phyloP scores from a whole-genome alignment of 129 eudicot genomes.

The Arctium lappa region DNA sequence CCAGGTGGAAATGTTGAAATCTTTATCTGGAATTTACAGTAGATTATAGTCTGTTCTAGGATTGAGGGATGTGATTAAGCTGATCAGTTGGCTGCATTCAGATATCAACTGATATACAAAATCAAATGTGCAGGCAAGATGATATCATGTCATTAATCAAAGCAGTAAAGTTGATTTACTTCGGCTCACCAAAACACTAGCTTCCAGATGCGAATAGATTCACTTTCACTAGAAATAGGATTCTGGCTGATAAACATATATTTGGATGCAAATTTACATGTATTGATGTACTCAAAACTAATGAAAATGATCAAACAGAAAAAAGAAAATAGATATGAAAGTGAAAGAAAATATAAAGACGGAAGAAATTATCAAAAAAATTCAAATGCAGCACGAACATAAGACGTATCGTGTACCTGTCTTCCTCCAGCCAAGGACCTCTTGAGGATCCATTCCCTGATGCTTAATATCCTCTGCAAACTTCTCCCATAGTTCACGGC shows the following conservation, averaged over 20 bases:
- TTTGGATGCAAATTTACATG: neutral
- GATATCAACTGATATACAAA: neutral
- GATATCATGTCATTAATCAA: neutral
- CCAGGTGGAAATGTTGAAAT: neutral
- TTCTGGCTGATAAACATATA: neutral
- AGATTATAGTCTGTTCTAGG: neutral
- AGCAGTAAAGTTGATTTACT: neutral
- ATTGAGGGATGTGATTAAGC: neutral
- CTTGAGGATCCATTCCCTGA: slow-evolving; percentile 71
- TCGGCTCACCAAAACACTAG: neutral
- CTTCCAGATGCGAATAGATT: neutral
- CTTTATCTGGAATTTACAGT: neutral
- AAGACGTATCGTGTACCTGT: slow-evolving; percentile 48
- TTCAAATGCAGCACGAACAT: neutral
- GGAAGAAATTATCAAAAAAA: neutral
- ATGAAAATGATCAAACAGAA: neutral
- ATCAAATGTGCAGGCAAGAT: neutral
- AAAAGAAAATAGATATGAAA: neutral
- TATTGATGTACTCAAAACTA: neutral
- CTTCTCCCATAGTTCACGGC: slow-evolving; percentile 75
- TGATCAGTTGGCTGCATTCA: neutral
- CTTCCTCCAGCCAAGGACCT: slow-evolving; percentile 80
- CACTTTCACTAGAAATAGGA: neutral
- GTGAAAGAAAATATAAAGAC: neutral
- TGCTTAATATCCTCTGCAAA: slow-evolving; percentile 46